phyloP scores from a whole-genome alignment of 2,329 filamentous ascomycete genomes.

The Apiospora pterosperma region DNA sequence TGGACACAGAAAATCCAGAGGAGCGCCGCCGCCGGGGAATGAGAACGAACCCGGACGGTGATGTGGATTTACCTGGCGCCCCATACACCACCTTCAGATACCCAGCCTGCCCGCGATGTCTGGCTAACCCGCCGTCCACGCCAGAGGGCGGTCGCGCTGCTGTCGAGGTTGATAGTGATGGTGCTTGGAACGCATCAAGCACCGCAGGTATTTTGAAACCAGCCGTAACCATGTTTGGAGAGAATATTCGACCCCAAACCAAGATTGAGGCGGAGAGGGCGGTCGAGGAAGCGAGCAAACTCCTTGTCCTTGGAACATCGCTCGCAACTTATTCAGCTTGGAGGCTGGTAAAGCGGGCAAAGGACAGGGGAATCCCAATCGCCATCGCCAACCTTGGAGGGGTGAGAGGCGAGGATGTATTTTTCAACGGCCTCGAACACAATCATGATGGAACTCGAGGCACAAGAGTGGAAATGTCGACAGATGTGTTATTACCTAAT shows the following conservation, averaged over 20 bases:
- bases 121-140: constrained; percentile 57
- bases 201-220: constrained; percentile 85
- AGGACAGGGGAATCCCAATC: constrained; percentile 79
- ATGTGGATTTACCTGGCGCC: constrained; percentile 84
- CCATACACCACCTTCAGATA: constrained; percentile 90
- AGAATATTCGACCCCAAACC: constrained; percentile 68
- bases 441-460: constrained; percentile 48
- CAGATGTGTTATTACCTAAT: constrained; percentile 54
- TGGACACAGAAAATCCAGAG: constrained; percentile 72
- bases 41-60: constrained; percentile 88
- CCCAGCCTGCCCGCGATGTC: constrained; percentile 80
- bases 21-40: constrained; percentile 67
- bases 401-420: constrained; percentile 71
- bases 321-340: constrained; percentile 95
- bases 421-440: constrained; percentile 58
- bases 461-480: constrained; percentile 55
- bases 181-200: constrained; percentile 67
- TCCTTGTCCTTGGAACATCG: constrained; percentile 84
- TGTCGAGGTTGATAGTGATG: constrained; percentile 73
- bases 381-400: constrained; percentile 87
- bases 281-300: constrained; percentile 69
- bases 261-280: constrained; percentile 76
- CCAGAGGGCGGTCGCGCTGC: constrained; percentile 50
- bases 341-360: constrained; percentile 80
- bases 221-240: constrained; percentile 94